Conservation (phyloP, 2,329 filamentous ascomycete species). For the Sporothrix pallida region DNA sequence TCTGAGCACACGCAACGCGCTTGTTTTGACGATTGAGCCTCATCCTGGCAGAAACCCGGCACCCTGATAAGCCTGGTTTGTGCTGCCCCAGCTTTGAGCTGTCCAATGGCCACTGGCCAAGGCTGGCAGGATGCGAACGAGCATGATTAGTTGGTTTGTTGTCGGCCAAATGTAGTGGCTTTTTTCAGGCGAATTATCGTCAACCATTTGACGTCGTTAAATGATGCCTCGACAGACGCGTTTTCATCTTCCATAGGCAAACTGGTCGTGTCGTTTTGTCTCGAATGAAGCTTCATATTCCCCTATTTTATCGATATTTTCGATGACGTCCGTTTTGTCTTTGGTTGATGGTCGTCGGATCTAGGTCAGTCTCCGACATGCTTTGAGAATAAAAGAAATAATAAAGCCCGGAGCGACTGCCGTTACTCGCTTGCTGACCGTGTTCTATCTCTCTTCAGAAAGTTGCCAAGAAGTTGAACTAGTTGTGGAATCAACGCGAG, state of each 20-base stretch:
- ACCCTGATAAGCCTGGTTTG: neutral
- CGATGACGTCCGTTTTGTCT: too few species aligned
- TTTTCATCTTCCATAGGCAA: too few species aligned
- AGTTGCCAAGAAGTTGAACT: neutral
- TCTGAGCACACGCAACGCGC: neutral
- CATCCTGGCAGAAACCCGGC: neutral
- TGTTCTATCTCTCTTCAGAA: too few species aligned
- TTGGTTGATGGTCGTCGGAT: too few species aligned
- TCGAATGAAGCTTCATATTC: neutral
- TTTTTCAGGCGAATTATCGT: neutral
- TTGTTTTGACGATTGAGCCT: neutral
- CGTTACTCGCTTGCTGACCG: too few species aligned
- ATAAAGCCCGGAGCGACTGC: too few species aligned
- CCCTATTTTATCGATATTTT: too few species aligned
- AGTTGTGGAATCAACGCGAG: neutral
- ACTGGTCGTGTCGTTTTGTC: neutral
- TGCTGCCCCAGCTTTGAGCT: neutral
- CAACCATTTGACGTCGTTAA: neutral
- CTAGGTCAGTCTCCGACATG: too few species aligned
- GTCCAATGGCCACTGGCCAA: constrained; percentile 3
- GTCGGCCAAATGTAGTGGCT: neutral
- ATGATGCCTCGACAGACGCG: too few species aligned
- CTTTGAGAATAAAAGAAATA: too few species aligned
- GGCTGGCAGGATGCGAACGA: neutral
- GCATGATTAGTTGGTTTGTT: neutral